Conservation (phyloP, 129 eudicot genomes). For the Lonicera japonica region DNA sequence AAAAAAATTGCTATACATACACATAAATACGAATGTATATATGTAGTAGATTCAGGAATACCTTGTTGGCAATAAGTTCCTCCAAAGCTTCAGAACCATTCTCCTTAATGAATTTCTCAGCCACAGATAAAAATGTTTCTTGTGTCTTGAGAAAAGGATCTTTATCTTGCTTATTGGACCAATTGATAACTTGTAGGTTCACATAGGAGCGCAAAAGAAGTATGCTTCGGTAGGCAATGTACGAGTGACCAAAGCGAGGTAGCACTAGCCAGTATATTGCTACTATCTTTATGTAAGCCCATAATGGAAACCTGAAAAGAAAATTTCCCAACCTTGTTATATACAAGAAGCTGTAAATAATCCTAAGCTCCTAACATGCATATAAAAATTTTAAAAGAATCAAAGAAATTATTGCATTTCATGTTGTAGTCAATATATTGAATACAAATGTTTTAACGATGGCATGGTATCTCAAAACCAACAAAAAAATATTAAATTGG, state of each 20-base stretch:
- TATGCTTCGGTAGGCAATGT: conserved; percentile 13
- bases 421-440: no score
- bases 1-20: no score
- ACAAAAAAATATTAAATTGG: background rate
- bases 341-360: no score
- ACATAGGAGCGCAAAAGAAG: conserved; percentile 14
- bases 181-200: conserved; percentile 1
- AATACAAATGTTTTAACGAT: no score
- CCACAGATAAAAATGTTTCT: conserved; percentile 17
- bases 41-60: background rate
- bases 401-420: no score
- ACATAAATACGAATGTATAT: no score
- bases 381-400: no score
- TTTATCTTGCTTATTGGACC: conserved; percentile 9
- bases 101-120: conserved; percentile 21
- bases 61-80: conserved; percentile 23
- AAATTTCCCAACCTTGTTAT: background rate
- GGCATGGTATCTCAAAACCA: no score
- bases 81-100: conserved; percentile 31
- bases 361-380: no score
- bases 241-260: conserved; percentile 25
- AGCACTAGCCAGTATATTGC: conserved; percentile 25
- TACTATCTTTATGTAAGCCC: conserved; percentile 23
- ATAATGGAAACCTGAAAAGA: conserved; percentile 29
- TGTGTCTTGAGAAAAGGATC: background rate